Base-by-base conservation (phyloP, 2,329 filamentous ascomycete species). In the Fusarium ambrosium region DNA sequence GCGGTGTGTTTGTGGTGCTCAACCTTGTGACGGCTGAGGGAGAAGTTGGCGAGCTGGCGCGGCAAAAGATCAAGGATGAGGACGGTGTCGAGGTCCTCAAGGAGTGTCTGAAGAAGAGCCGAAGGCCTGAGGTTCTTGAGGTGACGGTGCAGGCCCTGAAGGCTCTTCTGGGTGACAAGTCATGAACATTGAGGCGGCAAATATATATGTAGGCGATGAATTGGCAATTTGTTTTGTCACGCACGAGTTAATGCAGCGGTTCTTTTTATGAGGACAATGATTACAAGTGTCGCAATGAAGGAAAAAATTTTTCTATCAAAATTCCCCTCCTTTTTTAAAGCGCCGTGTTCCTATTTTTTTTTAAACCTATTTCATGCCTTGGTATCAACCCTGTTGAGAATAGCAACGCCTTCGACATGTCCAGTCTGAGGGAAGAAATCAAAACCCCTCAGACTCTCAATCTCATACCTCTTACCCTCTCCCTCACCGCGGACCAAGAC, bases 361-460 rank as follows among this genome's bases (percentile, higher is more conserved):
- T 59, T 62, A 27, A 62, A 36, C 34, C 34, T 14, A 27, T 39
- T 41, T 64, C 70, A 75, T 66, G 66, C 71, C 62, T 72, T 70
- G 64, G 63, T 69, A 68, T 81, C 89, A 16, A 90, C 86, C 73
- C 90, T 84, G 74, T 90, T 92, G 77, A 93, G 80, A 37, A 93
- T 88, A 6, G 90, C 91, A 45, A 93, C 90, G 55, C 92, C 91
- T 80, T 93, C 92, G 0, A 93, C 92, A 79, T 93, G 92, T 1
- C 89, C 88, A 22, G 92, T 93, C 84, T 98, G 96, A 14, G 97
- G 97, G 84, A 99, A 99, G 84, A 99, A 98, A 82, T 99, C 97
- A 80, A 98, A 98, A 0, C 96, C 97, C 58, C 93, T 89, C 56
- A 99, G 84, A 80, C 94, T 97, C 87, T 98, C 96, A 81, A 99